phyloP scores from a whole-genome alignment of 2,329 filamentous ascomycete genomes.

The Colletotrichum neosansevieriae region DNA sequence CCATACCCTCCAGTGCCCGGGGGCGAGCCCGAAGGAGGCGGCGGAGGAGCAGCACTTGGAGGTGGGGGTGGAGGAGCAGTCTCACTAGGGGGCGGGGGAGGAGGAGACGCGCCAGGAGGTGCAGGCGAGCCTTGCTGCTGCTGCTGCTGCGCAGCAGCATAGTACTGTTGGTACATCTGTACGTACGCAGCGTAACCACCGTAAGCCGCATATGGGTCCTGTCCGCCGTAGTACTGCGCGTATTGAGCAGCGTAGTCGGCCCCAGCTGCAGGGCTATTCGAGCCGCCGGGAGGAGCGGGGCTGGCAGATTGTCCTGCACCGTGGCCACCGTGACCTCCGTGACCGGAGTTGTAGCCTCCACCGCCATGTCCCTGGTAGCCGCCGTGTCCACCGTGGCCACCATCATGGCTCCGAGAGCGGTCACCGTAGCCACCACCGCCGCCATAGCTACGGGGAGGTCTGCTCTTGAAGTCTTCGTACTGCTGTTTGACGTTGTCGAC shows the following conservation, averaged over 20 bases:
- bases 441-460: slow-evolving; percentile 77
- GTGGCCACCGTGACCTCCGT: slow-evolving; percentile 48
- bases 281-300: slow-evolving; percentile 44
- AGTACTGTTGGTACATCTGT: slow-evolving; percentile 81
- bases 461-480: slow-evolving; percentile 91
- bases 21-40: slow-evolving; percentile 59
- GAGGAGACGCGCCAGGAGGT: slow-evolving; percentile 63
- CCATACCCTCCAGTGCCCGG: slow-evolving; percentile 70
- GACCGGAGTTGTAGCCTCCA: slow-evolving; percentile 36
- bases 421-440: slow-evolving; percentile 56
- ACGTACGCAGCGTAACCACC: slow-evolving; percentile 86
- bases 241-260: slow-evolving; percentile 84
- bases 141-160: slow-evolving; percentile 65
- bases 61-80: slow-evolving; percentile 75
- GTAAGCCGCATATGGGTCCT: slow-evolving; percentile 90
- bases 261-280: slow-evolving; percentile 52
- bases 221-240: slow-evolving; percentile 80
- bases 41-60: slow-evolving; percentile 67
- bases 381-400: slow-evolving; percentile 52
- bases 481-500: slow-evolving; percentile 88
- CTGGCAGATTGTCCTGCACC: slow-evolving; percentile 42
- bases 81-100: slow-evolving; percentile 69
- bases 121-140: slow-evolving; percentile 59
- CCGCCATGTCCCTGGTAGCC: slow-evolving; percentile 52
- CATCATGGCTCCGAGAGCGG: slow-evolving; percentile 53